These are phyloP conservation scores for Phialocephala sp. DNA, from an alignment of 2,329 filamentous ascomycete species.

Conservation along the genomic window DNA sequence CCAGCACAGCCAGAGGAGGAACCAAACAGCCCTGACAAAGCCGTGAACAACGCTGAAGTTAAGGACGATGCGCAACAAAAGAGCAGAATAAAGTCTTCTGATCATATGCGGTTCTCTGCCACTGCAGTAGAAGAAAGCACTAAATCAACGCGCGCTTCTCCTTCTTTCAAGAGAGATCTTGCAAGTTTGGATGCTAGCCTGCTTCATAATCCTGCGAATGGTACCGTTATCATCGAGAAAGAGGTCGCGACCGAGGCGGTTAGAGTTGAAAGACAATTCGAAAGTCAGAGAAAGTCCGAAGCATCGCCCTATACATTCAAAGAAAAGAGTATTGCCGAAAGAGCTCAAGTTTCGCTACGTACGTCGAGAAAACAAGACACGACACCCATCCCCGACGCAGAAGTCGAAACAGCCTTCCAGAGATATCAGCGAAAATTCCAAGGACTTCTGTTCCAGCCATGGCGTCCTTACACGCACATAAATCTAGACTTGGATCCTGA, in stretches of 20 bases:
- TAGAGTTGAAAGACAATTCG: background rate
- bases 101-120: background rate
- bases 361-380: background rate
- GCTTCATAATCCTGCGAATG: background rate
- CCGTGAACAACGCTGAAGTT: background rate
- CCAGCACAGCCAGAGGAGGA: background rate
- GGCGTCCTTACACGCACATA: conserved; percentile 1
- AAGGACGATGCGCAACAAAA: background rate
- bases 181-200: conserved; percentile 3
- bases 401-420: background rate
- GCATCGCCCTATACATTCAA: too few relatives aligned
- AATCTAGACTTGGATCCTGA: conserved; percentile 6
- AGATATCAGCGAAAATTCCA: background rate
- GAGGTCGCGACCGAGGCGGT: background rate
- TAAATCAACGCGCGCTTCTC: background rate
- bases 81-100: background rate
- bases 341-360: background rate
- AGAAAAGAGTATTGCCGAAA: too few relatives aligned
- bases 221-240: background rate
- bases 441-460: background rate
- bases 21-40: background rate
- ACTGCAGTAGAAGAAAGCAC: background rate
- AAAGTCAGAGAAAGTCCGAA: background rate
- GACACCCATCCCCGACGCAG: background rate
- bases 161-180: conserved; percentile 7